A percentile compares a stretch with the other conserved stretches of the same genome.
Conservation (phyloP, 2,329 filamentous ascomycete species). For the Incumbomyces lentus region DNA sequence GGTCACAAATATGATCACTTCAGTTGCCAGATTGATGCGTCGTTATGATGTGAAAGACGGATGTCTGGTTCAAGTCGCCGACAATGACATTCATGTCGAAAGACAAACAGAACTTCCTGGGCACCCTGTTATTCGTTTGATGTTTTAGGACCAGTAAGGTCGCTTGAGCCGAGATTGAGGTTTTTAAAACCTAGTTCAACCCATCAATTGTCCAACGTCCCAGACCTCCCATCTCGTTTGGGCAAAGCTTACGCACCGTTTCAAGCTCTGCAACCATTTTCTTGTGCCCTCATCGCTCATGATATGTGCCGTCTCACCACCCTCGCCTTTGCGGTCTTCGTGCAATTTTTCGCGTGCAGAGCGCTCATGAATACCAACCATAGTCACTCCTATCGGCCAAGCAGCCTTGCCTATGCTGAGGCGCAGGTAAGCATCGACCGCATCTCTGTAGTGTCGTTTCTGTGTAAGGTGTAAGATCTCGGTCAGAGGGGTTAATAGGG, state of each 20-base stretch:
- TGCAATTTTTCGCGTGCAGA: constrained; percentile 92
- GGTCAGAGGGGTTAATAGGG: constrained; percentile 69
- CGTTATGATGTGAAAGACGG: too few species aligned
- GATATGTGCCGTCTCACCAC: constrained; percentile 60
- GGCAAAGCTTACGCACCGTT: constrained; percentile 89
- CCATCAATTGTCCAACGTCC: constrained; percentile 90
- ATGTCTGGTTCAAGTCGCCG: too few species aligned
- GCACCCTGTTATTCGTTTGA: too few species aligned
- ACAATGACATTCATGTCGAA: too few species aligned
- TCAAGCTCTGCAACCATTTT: constrained; percentile 96
- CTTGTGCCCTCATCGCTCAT: constrained; percentile 93
- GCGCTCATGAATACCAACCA: constrained; percentile 98
- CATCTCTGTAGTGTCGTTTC: constrained; percentile 83
- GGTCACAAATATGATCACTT: too few species aligned
- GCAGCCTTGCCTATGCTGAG: constrained; percentile 93
- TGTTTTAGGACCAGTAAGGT: too few species aligned
- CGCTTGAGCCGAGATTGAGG: too few species aligned
- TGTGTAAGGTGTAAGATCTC: constrained; percentile 90
- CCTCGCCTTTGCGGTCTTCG: constrained; percentile 59
- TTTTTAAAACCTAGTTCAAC: constrained; percentile 34
- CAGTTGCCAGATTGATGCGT: too few species aligned
- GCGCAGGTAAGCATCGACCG: constrained; percentile 87
- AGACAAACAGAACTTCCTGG: too few species aligned
- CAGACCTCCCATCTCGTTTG: constrained; percentile 94
- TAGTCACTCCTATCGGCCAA: constrained; percentile 98